Evolutionary conservation across 2,329 filamentous ascomycete genomes (phyloP), one percentile per base, ranked within the genome.

Genomic region (Penicillium polonicum): DNA sequence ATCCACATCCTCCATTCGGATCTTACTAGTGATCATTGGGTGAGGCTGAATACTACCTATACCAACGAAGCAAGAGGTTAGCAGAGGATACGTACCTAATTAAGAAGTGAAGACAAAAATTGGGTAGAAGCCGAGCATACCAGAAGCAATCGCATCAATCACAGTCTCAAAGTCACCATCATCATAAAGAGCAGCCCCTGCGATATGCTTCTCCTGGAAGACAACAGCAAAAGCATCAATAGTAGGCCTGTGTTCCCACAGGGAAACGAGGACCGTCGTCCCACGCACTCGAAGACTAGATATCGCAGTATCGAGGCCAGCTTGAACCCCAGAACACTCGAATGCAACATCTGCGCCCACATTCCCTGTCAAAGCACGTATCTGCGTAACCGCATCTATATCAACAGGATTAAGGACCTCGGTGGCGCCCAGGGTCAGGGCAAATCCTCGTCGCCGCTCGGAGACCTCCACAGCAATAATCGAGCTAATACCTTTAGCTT

Each of bases 291-390:
- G 76, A 5, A 86, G 80, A 0, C 80, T 78, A 17, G 77, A 70
- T 51, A 79, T 81, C 64, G 72, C 83, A 63, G 61, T 67, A 58
- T 77, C 73, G 7, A 81, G 67, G 13, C 76, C 82, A 1, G 77
- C 77, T 17, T 81, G 77, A n/a, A 86, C 82, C 12, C 85, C 85
- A 0, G 85, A 85, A 48, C 83, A 85, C 61, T 88, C 85, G 60
- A 87, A 86, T 0, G 82, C 82, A 5, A 87, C 74, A 61, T 85
- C 80, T 3, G 80, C 81, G 0, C 60, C 84, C 2, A 58, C 51
- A 15, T 68, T 66, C 1, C 74, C 77, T 13, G 79, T 83, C 43
- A 86, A 69, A 29, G 79, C 75, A 52, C 76, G 75, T 4, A 79
- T 76, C 2, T 72, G 72, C 7, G 76, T 70, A 4, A 82, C 78